Evolutionary conservation across 345 rosid species (phyloP), one percentile per base, ranked within the genome.

Genomic region (Odontarrhena argentea): DNA sequence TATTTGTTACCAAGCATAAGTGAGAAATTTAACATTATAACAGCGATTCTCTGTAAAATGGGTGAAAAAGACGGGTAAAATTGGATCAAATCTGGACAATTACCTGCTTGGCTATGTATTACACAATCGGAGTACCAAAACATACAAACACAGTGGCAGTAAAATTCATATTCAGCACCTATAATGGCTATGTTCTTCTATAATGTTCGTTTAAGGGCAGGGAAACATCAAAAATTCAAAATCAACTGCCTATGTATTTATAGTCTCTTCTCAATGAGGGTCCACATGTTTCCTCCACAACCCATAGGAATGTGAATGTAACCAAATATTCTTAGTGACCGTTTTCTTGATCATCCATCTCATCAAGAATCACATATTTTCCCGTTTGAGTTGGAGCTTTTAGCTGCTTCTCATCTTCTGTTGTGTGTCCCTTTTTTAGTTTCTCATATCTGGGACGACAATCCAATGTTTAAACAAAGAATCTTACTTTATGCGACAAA

Each of bases 341-440:
- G 64, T 81, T 78, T 13, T 84, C 97, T 59, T 65, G 79, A 77
- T 85, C 97, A 63, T 90, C 91, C 79, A 77, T 74, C 79, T 90
- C 96, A 77, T 93, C 96, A 28, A 93, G 89, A 72, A 90, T 94
- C 67, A 87, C 95, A 76, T 94, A 94, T 74, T 85, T 90, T 0
- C 85, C 84, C 35, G 82, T 73, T 70, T 59, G 74, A 57, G 64
- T 79, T 46, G 73, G 62, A n/a, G 63, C 22, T 4, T 73, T 58
- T 54, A 67, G 68, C 0, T 8, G 55, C 32, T 35, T 62, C 43
- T 76, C 81, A 46, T 72, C 76, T 65, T 75, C 87, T 45, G 67
- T 37, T 28, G 45, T 61, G 48, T 78, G 84, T 18, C 84, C 81
- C 42, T 74, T 78, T 41, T 82, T 83, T 52, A 94, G 83, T 70